Evolutionary conservation across 1,139 yeast genomes (phyloP).

Genomic region (Kodamaea anthophila): DNA sequence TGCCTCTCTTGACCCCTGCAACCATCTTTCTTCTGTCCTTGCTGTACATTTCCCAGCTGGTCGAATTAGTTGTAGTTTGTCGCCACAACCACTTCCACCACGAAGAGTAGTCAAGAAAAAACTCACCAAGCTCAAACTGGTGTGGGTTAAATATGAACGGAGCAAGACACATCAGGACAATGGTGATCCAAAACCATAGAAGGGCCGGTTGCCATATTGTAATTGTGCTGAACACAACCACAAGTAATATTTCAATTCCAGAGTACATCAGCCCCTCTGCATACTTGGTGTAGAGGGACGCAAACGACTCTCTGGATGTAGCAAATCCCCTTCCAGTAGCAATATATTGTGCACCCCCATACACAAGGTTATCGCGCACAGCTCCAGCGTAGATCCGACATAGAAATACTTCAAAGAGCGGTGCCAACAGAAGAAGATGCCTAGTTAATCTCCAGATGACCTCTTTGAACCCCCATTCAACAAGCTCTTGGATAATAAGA

Average conservation of each 20-base stretch:
- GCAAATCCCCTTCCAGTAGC: conserved; percentile 88
- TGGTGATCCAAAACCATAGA: conserved; percentile 80
- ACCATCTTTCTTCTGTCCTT: conserved; percentile 48
- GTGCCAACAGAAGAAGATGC: conserved; percentile 71
- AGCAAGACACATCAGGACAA: conserved; percentile 64
- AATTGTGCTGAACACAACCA: conserved; percentile 56
- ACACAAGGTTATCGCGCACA: conserved; percentile 57
- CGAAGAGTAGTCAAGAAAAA: conserved; percentile 56
- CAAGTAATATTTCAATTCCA: conserved; percentile 53
- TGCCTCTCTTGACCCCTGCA: conserved; percentile 37
- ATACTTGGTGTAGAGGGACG: conserved; percentile 57
- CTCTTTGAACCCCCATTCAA: conserved; percentile 68
- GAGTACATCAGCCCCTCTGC: conserved; percentile 58
- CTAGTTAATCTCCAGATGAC: conserved; percentile 54
- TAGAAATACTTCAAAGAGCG: conserved; percentile 81
- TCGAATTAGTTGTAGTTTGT: no score
- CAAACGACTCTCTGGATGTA: conserved; percentile 57
- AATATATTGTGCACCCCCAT: conserved; percentile 81
- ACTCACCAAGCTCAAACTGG: conserved; percentile 65
- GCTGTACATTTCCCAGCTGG: conserved; percentile 1
- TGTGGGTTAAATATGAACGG: conserved; percentile 86
- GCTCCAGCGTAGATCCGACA: conserved; percentile 79
- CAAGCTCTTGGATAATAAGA: conserved; percentile 66
- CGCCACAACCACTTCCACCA: conserved; percentile 3
- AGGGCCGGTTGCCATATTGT: conserved; percentile 74